Conservation (phyloP, 495 filamentous ascomycete species). For the Opeltia flavorubescens region DNA sequence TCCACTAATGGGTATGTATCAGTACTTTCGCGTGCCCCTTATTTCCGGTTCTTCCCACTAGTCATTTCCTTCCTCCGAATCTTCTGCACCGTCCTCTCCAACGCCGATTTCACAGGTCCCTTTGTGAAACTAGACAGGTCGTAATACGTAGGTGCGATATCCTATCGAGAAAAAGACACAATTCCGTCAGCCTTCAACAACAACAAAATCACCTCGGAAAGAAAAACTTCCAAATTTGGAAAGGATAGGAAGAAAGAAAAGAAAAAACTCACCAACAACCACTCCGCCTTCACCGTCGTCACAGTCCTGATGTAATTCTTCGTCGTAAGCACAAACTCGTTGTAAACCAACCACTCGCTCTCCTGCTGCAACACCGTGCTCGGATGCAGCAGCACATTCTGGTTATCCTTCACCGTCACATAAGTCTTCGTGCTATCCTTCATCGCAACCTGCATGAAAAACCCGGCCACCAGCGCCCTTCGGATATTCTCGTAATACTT, state of each 20-base stretch:
- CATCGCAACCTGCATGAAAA: slow-evolving; percentile 99
- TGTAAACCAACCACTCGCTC: slow-evolving; percentile 94
- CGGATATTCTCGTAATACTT: slow-evolving; percentile 97
- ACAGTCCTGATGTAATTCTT: slow-evolving; percentile 80
- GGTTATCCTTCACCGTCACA: slow-evolving; percentile 86
- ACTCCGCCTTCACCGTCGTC: slow-evolving; percentile 57
- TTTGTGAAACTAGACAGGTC: slow-evolving; percentile 72
- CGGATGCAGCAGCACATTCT: slow-evolving; percentile 83
- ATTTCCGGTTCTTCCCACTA: slow-evolving; percentile 25
- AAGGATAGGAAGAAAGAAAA: not conserved
- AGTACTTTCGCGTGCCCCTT: no score
- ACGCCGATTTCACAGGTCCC: slow-evolving; percentile 66
- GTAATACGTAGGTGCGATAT: slow-evolving; percentile 88
- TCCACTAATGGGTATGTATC: no score
- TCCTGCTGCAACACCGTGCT: slow-evolving; percentile 75
- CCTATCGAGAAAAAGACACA: slow-evolving; percentile 31
- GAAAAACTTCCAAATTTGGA: not conserved
- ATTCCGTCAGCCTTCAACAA: not conserved
- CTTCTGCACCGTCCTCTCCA: slow-evolving; percentile 63
- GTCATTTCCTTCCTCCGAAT: slow-evolving; percentile 57
- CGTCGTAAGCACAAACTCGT: slow-evolving; percentile 93
- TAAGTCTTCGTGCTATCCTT: slow-evolving; percentile 72
- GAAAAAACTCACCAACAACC: slow-evolving; percentile 63
- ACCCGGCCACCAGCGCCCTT: slow-evolving; percentile 81
- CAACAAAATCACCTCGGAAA: not conserved